Conservation (phyloP, 192 early-diverging fungal species). For the Funneliformis mosseae region DNA sequence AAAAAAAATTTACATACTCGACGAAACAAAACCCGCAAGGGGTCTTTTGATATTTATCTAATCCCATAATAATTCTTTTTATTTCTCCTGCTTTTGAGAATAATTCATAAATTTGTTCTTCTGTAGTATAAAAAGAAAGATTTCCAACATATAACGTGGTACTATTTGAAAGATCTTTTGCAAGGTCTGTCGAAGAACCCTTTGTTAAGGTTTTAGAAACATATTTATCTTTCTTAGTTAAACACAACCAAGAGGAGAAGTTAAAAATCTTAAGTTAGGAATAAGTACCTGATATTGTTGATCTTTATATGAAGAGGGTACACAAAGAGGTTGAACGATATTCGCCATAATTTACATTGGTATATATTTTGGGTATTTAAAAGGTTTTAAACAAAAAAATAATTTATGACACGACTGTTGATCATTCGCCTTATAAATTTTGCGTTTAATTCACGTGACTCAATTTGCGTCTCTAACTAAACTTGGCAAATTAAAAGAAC, state of each 20-base stretch:
- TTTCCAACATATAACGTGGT: constrained; percentile 96
- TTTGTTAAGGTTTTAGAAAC: constrained; percentile 31
- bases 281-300: constrained; percentile 67
- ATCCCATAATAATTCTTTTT: constrained; percentile 98
- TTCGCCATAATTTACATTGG: constrained; percentile 34
- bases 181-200: constrained; percentile 52
- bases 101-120: constrained; percentile 96
- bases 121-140: constrained; percentile 96
- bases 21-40: constrained; percentile 99
- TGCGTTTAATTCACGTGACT: too few species aligned
- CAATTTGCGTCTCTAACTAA: too few species aligned
- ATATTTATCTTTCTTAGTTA: background rate
- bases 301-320: constrained; percentile 87
- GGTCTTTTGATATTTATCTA: constrained; percentile 89
- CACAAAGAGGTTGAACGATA: constrained; percentile 49
- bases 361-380: too few species aligned
- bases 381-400: too few species aligned
- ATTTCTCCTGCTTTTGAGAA: constrained; percentile 97
- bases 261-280: background rate
- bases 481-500: too few species aligned
- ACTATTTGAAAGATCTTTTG: constrained; percentile 57
- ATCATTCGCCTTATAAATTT: too few species aligned
- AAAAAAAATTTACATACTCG: constrained; percentile 64
- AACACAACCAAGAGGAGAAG: background rate
- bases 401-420: too few species aligned